Evolutionary conservation across 768 basidiomycete species (phyloP).

Genomic region (Polyporus arcularius): DNA sequence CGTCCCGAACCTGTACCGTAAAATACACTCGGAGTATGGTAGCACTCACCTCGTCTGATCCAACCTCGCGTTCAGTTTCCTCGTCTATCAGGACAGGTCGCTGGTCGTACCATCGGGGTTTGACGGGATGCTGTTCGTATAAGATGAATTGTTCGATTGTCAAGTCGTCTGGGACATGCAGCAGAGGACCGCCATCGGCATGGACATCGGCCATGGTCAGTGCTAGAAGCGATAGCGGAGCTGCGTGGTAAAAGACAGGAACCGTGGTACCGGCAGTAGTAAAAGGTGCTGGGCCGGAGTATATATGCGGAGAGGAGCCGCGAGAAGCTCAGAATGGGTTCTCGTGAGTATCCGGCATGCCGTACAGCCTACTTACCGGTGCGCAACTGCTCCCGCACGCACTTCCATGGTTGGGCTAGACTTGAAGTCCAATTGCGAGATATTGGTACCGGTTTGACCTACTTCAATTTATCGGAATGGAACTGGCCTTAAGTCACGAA

Average conservation of each 20-base stretch:
- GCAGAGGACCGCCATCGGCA: constrained; percentile 5
- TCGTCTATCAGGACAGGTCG: constrained; percentile 46
- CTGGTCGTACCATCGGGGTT: constrained; percentile 27
- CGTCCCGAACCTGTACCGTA: neutral
- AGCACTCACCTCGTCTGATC: constrained; percentile 39
- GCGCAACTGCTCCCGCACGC: no score
- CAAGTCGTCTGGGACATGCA: constrained; percentile 38
- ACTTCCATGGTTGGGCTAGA: no score
- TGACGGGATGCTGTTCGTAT: constrained; percentile 34
- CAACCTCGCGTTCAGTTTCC: constrained; percentile 35
- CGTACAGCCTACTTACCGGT: no score
- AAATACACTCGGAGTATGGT: neutral
- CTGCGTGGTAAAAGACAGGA: no score
- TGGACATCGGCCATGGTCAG: constrained; percentile 11
- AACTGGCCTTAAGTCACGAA: no score
- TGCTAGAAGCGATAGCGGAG: no score
- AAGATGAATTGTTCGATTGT: constrained; percentile 41
- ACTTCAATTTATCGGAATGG: no score
- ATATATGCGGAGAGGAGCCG: no score
- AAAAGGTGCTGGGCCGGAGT: no score
- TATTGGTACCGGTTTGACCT: no score
- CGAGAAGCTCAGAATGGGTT: neutral
- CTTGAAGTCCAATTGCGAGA: no score
- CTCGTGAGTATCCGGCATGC: neutral
- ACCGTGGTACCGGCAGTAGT: no score